Evolutionary conservation across 1,139 yeast species (phyloP), one percentile per base, ranked within the genome.

Genomic region (Saccharomycopsis hybrid): DNA sequence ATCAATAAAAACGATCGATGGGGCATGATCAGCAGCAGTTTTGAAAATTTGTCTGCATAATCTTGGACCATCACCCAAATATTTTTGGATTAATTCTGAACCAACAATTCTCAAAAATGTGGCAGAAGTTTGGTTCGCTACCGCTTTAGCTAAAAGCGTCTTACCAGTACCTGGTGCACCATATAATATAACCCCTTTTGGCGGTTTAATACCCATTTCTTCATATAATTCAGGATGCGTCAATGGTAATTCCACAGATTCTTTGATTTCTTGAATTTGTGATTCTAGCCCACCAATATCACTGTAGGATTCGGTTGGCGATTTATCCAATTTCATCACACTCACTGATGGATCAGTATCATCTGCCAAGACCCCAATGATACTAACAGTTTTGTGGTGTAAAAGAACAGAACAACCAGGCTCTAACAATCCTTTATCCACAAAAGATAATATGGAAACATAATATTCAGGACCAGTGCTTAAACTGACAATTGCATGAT

Each of bases 161-260:
- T 94, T 94, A 63, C 99, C 99, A 0, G 98, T 94, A 67, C 99
- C 99, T 35, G 99, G 99, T 0, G 97, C 96, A 60, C 99, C 99
- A 65, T 94, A 94, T 55, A 94, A 75, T 60, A 94, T 90, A 51
- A 94, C 98, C 69, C 99, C 99, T 71, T 92, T 92, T 48, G 99
- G 99, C 5, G 98, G 98, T 63, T 90, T 89, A 65, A 94, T 92
- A 59, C 99, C 99, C 97, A 94, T 92, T 69, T 92, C 97, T 69
- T 94, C 97, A 68, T 92, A 94, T 59, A 94, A 73, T 67, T 94
- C 98, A 1, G 98, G 97, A 67, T 94, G 98, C 25, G 97, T 90
- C 58, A 94, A 75, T 7, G 99, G 99, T 62, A 94, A 76, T 67
- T 94, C 99, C 5, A 94, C 98, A 2, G 97, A 88, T 69, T 94